phyloP scores from a whole-genome alignment of 73 alveolate species.

The Paramecium tetraurelia region DNA sequence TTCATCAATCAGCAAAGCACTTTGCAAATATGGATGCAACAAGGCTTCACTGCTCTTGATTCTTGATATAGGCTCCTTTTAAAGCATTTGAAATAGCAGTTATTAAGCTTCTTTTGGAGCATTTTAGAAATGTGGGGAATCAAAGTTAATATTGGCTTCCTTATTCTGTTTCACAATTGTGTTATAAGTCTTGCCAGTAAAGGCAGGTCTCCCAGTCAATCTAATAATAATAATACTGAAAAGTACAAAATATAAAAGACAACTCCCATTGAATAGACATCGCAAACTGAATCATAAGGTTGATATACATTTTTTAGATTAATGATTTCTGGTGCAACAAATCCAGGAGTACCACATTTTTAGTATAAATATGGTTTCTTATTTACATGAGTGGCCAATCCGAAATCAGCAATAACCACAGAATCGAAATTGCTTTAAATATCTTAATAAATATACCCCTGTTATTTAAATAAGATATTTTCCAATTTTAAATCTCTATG shows the following conservation, averaged over 20 bases:
- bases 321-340: conserved; percentile 65
- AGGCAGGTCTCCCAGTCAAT: conserved; percentile 82
- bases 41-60: not conserved
- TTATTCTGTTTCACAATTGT: conserved; percentile 73
- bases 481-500: conserved; percentile 49
- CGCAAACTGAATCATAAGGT: conserved; percentile 61
- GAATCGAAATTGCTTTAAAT: not conserved
- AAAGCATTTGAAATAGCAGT: not conserved
- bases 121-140: not conserved
- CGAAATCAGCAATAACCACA: conserved; percentile 65
- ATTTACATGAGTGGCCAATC: conserved; percentile 57
- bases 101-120: not conserved
- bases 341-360: conserved; percentile 65
- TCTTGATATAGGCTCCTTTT: not conserved
- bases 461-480: conserved; percentile 25
- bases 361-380: conserved; percentile 41
- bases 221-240: not conserved
- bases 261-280: conserved; percentile 53
- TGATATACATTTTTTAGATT: conserved; percentile 43
- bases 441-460: not conserved
- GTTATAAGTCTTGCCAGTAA: conserved; percentile 75
- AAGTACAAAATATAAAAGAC: conserved; percentile 53
- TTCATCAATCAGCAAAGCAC: not conserved
- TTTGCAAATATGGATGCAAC: not conserved
- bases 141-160: conserved; percentile 66